Percentiles rank a stretch among this genome's conserved stretches.
Evolutionary conservation across 176 grass and related monocot species (phyloP).

Genomic region (maize (Zea mays)): Zm-B73-REFERENCE-NAM-5.0 NC_050096.1:283474001-283474500

Average conservation of each 20-base stretch:
- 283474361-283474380: slow-evolving; percentile 93
- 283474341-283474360: slow-evolving; percentile 87
- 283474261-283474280: background rate
- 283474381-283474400: slow-evolving; percentile 71
- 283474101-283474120: background rate
- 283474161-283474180: background rate
- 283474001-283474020: background rate
- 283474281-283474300: slow-evolving; percentile 39
- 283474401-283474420: slow-evolving; percentile 96
- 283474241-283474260: background rate
- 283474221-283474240: slow-evolving; percentile 6
- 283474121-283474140: too few species aligned
- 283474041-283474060: background rate
- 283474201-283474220: slow-evolving; percentile 2
- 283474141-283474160: too few species aligned
- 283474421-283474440: slow-evolving; percentile 94
- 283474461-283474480: slow-evolving; percentile 97
- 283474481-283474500: slow-evolving; percentile 94
- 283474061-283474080: background rate
- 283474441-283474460: slow-evolving; percentile 95
- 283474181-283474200: background rate
- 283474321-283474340: slow-evolving; percentile 75
- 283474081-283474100: background rate
- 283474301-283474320: slow-evolving; percentile 86
- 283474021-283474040: background rate